Evolutionary conservation across 345 rosid genomes (phyloP).

Genomic region (Draba incana): DNA sequence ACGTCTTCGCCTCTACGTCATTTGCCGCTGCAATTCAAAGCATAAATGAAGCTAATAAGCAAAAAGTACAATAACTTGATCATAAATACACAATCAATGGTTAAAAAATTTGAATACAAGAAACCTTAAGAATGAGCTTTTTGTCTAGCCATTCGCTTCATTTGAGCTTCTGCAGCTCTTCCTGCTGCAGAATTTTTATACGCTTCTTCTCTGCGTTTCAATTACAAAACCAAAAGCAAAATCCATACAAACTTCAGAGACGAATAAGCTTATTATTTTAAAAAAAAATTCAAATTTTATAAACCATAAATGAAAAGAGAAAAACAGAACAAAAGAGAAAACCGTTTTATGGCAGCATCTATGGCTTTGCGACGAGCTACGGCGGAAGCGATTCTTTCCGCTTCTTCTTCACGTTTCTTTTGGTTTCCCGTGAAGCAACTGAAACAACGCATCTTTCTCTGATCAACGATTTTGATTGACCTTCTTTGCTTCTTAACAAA

Average conservation of each 20-base stretch:
- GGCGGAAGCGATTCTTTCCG: constrained; percentile 57
- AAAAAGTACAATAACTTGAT: constrained; percentile 6
- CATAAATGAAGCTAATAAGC: constrained; percentile 6
- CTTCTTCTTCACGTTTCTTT: constrained; percentile 68
- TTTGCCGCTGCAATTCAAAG: constrained; percentile 34
- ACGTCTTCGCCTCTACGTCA: constrained; percentile 16
- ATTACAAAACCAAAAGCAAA: background rate
- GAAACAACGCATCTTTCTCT: constrained; percentile 56
- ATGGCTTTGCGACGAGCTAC: constrained; percentile 95
- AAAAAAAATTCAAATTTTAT: background rate
- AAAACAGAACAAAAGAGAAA: background rate
- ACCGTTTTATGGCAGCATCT: constrained; percentile 95
- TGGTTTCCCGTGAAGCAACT: constrained; percentile 68
- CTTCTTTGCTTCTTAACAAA: constrained; percentile 27
- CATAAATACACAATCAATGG: background rate
- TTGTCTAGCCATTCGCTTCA: constrained; percentile 82
- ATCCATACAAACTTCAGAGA: constrained; percentile 9
- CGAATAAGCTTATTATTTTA: background rate
- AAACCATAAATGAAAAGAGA: background rate
- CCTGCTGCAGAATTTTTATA: constrained; percentile 92
- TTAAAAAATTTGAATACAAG: background rate
- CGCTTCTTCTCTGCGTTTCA: constrained; percentile 68
- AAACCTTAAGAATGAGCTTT: constrained; percentile 76
- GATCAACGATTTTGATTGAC: constrained; percentile 30
- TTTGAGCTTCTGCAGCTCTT: constrained; percentile 82